phyloP scores from a whole-genome alignment of 2,329 filamentous ascomycete species.

The Lomentospora prolificans region DNA sequence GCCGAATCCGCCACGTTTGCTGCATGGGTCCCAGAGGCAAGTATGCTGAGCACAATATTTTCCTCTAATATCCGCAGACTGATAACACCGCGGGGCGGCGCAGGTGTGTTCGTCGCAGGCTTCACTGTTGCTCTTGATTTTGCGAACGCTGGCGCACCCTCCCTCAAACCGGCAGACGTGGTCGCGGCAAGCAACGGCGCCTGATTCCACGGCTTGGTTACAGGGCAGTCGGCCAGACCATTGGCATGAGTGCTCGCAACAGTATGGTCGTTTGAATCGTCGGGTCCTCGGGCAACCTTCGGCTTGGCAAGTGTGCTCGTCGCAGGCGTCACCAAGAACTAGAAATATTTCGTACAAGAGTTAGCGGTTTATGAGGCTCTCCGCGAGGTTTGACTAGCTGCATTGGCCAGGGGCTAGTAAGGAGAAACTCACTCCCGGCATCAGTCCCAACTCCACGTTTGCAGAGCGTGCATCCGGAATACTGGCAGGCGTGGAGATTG shows the following conservation, averaged over 20 bases:
- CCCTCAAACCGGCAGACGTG: slow-evolving; percentile 5
- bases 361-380: too few relatives aligned
- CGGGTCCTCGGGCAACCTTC: slow-evolving; percentile 1
- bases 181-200: slow-evolving; percentile 6
- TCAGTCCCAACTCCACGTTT: slow-evolving; percentile 3
- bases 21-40: slow-evolving; percentile 7
- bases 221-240: slow-evolving; percentile 8
- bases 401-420: too few relatives aligned
- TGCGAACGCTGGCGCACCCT: slow-evolving; percentile 2
- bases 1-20: background rate
- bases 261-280: slow-evolving; percentile 4
- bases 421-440: background rate
- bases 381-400: too few relatives aligned
- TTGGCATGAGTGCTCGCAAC: slow-evolving; percentile 5
- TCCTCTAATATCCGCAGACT: background rate
- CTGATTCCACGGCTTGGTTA: slow-evolving; percentile 6
- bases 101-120: slow-evolving; percentile 7
- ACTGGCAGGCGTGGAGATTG: slow-evolving; percentile 5
- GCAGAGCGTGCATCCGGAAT: slow-evolving; percentile 1
- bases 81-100: slow-evolving; percentile 1
- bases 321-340: slow-evolving; percentile 6
- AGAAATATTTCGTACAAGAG: too few relatives aligned
- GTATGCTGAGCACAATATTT: slow-evolving; percentile 5
- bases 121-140: slow-evolving; percentile 7
- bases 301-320: slow-evolving; percentile 8